A percentile compares a stretch with the other conserved stretches of the same genome.
phyloP scores from a whole-genome alignment of 441 rosid species.

The Macaranga tanarius region DNA sequence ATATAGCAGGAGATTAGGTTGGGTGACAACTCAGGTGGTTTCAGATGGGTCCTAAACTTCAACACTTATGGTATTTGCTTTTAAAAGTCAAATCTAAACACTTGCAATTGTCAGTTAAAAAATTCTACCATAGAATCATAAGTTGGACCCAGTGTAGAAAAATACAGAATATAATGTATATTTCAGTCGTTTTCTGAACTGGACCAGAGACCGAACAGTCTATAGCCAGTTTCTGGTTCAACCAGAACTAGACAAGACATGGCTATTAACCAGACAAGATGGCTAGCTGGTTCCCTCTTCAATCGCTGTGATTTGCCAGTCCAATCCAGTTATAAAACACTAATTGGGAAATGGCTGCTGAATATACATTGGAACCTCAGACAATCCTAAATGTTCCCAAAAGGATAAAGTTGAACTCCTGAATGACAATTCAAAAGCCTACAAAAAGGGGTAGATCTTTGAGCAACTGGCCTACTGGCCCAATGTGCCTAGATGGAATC shows the following conservation, averaged over 20 bases:
- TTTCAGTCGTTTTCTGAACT: not conserved
- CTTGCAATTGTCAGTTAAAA: not conserved
- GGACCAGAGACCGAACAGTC: not conserved
- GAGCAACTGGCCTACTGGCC: not conserved
- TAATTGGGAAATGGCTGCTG: not conserved
- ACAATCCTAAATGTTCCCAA: not conserved
- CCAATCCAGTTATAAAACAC: not conserved
- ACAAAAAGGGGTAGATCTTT: not conserved
- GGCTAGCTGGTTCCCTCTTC: not conserved
- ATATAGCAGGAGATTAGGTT: not conserved
- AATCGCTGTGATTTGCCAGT: not conserved
- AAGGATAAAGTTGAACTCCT: not conserved
- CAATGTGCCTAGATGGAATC: not conserved
- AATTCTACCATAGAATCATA: not conserved
- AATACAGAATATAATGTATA: not conserved
- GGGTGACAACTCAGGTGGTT: no score
- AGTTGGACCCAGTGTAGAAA: not conserved
- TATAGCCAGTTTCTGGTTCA: not conserved
- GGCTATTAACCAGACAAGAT: not conserved
- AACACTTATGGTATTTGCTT: not conserved
- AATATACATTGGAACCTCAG: not conserved
- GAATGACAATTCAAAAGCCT: not conserved
- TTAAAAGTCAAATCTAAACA: not conserved
- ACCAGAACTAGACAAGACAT: not conserved
- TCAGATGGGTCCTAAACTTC: not conserved